These are phyloP conservation scores for Ustilago loliicola DNA, from an alignment of 1,284 basidiomycete species.

Conservation along the genomic window DNA sequence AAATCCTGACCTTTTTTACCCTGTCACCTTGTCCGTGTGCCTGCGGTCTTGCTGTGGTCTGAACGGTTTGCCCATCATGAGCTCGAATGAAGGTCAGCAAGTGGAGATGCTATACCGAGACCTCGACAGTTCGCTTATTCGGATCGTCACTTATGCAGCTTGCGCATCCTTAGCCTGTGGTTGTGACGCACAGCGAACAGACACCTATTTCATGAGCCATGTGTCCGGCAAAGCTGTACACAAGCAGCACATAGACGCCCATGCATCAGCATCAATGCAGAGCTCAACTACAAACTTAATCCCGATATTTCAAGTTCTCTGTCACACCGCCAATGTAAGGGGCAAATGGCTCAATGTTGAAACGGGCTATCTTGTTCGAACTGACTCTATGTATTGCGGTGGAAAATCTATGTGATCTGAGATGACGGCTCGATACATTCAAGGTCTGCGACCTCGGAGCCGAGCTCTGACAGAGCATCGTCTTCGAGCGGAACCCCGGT, in stretches of 20 bases:
- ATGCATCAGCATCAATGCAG: too few species aligned
- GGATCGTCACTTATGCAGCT: too few species aligned
- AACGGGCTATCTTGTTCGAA: background rate
- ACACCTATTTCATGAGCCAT: too few species aligned
- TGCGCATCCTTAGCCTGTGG: too few species aligned
- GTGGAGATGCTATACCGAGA: background rate
- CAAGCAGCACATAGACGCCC: too few species aligned
- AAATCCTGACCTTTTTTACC: too few species aligned
- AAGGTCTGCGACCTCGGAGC: background rate
- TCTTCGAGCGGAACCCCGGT: constrained; percentile 18
- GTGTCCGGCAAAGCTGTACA: too few species aligned
- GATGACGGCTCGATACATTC: too few species aligned
- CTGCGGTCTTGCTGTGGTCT: too few species aligned
- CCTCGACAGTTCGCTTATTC: background rate
- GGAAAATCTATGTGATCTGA: background rate
- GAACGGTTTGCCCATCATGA: background rate
- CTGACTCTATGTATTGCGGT: background rate
- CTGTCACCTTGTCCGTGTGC: too few species aligned
- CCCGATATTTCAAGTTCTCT: background rate
- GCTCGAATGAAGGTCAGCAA: background rate
- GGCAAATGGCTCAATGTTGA: too few species aligned
- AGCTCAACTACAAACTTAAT: background rate
- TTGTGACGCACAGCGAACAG: background rate
- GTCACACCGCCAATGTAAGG: too few species aligned
- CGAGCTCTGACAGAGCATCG: background rate